These are phyloP conservation scores for Neostapfia colusana DNA, from an alignment of 176 grass and related monocot species.

Conservation along the genomic window DNA sequence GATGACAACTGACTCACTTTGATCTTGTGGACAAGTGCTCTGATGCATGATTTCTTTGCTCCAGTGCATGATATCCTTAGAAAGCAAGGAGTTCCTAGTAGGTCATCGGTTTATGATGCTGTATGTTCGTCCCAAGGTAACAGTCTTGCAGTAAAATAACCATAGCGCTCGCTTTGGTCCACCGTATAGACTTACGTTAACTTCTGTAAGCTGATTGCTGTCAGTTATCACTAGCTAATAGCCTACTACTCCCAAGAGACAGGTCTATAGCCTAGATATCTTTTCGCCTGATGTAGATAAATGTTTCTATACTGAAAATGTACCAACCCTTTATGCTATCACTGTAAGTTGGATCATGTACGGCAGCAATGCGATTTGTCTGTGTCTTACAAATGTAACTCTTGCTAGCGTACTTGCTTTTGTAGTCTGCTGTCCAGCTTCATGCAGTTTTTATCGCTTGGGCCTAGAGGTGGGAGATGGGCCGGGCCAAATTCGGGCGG, in stretches of 20 bases:
- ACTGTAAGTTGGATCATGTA: neutral
- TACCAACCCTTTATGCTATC: neutral
- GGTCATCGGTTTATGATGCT: slow-evolving; percentile 22
- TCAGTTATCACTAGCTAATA: slow-evolving; percentile 9
- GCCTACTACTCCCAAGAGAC: slow-evolving; percentile 8
- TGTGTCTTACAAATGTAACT: neutral
- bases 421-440: neutral
- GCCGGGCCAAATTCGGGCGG: too few relatives aligned
- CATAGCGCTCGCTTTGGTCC: slow-evolving; percentile 1
- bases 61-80: slow-evolving; percentile 50
- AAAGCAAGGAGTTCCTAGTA: slow-evolving; percentile 42
- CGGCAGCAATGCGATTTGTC: neutral
- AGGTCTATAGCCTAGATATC: neutral
- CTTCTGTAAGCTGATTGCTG: slow-evolving; percentile 20
- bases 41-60: slow-evolving; percentile 66
- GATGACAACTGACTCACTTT: slow-evolving; percentile 56
- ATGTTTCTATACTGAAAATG: slow-evolving; percentile 15
- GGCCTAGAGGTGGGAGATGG: too few relatives aligned
- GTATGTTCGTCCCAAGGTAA: slow-evolving; percentile 30
- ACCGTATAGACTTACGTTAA: slow-evolving; percentile 29
- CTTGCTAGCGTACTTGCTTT: neutral
- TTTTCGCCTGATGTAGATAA: slow-evolving; percentile 43
- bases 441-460: too few relatives aligned
- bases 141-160: neutral
- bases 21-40: slow-evolving; percentile 81